Conservation (phyloP, 495 filamentous ascomycete genomes). For the Aspergillus bertholletiae region DNA sequence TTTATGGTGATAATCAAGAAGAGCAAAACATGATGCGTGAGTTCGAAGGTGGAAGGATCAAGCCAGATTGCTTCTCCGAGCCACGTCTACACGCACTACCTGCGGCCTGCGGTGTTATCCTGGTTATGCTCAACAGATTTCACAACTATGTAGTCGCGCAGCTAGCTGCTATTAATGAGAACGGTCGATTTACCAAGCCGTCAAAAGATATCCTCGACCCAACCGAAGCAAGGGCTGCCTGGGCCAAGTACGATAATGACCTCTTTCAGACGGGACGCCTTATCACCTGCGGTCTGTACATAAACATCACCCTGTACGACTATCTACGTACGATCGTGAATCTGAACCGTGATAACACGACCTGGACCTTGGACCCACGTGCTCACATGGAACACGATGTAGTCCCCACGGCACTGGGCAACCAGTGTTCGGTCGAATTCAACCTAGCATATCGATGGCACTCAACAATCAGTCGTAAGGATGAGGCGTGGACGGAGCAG, state of each 20-base stretch:
- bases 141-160: conserved; percentile 77
- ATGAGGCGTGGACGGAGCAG: conserved; percentile 64
- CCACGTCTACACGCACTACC: conserved; percentile 53
- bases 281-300: conserved; percentile 77
- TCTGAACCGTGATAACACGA: conserved; percentile 69
- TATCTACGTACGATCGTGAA: conserved; percentile 85
- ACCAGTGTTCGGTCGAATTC: conserved; percentile 70
- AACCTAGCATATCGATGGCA: conserved; percentile 74
- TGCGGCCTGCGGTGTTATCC: conserved; percentile 51
- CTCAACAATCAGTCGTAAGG: conserved; percentile 56
- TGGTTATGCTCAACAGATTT: conserved; percentile 63
- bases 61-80: conserved; percentile 57
- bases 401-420: conserved; percentile 60
- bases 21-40: conserved; percentile 55
- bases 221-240: conserved; percentile 51
- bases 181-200: conserved; percentile 65
- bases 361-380: conserved; percentile 65
- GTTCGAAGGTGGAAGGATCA: conserved; percentile 53
- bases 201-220: conserved; percentile 36
- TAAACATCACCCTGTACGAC: conserved; percentile 79
- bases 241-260: conserved; percentile 74
- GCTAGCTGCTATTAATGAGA: conserved; percentile 67
- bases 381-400: conserved; percentile 47
- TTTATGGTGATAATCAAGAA: conserved; percentile 55
- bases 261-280: conserved; percentile 80